phyloP scores from a whole-genome alignment of 305 asterid species.

The Fraxinus ornus region DNA sequence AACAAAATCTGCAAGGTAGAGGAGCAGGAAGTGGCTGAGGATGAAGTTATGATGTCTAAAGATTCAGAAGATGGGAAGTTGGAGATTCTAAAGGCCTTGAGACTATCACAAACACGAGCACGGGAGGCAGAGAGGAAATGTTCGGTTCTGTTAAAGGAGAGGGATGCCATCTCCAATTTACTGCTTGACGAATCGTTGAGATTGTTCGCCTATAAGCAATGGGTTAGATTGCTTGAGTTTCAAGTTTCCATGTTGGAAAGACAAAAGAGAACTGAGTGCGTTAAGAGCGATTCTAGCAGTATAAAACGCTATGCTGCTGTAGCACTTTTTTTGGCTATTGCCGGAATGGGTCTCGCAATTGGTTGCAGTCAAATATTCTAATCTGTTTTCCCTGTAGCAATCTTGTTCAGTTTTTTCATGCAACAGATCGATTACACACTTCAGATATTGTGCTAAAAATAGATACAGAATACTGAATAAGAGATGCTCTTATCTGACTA shows the following conservation, averaged over 20 bases:
- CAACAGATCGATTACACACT: not conserved
- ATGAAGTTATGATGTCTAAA: not conserved
- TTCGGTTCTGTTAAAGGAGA: constrained; percentile 37
- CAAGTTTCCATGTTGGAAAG: constrained; percentile 27
- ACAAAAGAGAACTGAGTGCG: constrained; percentile 13
- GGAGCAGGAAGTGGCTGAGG: constrained; percentile 13
- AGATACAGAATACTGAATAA: not conserved
- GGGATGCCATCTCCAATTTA: constrained; percentile 35
- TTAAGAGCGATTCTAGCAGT: not conserved
- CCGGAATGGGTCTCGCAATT: constrained; percentile 41
- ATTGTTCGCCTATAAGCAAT: constrained; percentile 45
- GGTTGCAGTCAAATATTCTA: constrained; percentile 29
- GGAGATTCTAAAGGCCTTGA: constrained; percentile 53
- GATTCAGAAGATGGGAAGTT: constrained; percentile 29
- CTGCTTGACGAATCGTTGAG: constrained; percentile 43
- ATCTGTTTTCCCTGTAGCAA: constrained; percentile 5
- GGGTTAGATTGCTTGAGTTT: constrained; percentile 49
- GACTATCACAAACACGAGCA: constrained; percentile 61
- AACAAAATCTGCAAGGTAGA: constrained; percentile 3
- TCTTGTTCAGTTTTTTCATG: not conserved
- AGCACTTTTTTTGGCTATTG: constrained; percentile 50
- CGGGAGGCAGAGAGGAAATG: constrained; percentile 64
- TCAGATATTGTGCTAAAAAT: constrained; percentile 2
- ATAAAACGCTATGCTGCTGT: constrained; percentile 34
- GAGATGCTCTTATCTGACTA: not conserved